Conservation (phyloP, 169 alveolate genomes). For the Eimeria necatrix region DNA sequence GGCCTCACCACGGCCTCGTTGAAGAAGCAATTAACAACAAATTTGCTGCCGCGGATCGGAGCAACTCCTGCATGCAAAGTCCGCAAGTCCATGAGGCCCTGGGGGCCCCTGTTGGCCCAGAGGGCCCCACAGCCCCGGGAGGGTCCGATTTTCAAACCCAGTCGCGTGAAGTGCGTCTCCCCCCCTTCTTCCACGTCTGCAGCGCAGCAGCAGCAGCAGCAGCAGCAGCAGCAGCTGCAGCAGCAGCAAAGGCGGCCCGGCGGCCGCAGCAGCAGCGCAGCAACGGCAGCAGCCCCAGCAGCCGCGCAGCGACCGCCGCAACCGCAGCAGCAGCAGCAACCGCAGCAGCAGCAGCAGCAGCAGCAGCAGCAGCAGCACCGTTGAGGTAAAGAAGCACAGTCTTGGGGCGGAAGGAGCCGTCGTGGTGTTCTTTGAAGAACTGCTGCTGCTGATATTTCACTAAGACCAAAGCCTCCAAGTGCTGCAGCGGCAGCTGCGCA, state of each 20-base stretch:
- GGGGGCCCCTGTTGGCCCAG: constrained; percentile 74
- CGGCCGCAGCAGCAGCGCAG: not conserved
- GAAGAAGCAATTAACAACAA: constrained; percentile 81
- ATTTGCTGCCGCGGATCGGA: constrained; percentile 79
- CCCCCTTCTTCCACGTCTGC: constrained; percentile 82
- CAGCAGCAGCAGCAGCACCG: constrained; percentile 31
- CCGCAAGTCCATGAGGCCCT: constrained; percentile 47
- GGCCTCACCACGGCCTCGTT: constrained; percentile 70
- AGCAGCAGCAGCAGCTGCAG: not conserved
- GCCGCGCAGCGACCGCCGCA: not conserved
- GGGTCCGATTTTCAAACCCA: constrained; percentile 79
- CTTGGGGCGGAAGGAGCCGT: constrained; percentile 81
- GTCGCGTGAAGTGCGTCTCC: constrained; percentile 72
- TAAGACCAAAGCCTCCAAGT: constrained; percentile 78
- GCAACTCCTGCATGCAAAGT: constrained; percentile 81
- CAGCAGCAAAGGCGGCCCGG: not conserved
- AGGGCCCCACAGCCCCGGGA: constrained; percentile 72
- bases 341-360: not conserved
- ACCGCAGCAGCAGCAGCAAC: not conserved
- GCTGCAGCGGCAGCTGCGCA: constrained; percentile 78
- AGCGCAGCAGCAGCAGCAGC: not conserved
- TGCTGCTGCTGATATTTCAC: constrained; percentile 77
- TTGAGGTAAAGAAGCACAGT: constrained; percentile 81
- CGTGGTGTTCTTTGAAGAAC: constrained; percentile 81
- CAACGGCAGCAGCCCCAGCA: not conserved